Base-by-base conservation (phyloP, 2,329 filamentous ascomycete species). In the Xylariaceae sp. region DNA sequence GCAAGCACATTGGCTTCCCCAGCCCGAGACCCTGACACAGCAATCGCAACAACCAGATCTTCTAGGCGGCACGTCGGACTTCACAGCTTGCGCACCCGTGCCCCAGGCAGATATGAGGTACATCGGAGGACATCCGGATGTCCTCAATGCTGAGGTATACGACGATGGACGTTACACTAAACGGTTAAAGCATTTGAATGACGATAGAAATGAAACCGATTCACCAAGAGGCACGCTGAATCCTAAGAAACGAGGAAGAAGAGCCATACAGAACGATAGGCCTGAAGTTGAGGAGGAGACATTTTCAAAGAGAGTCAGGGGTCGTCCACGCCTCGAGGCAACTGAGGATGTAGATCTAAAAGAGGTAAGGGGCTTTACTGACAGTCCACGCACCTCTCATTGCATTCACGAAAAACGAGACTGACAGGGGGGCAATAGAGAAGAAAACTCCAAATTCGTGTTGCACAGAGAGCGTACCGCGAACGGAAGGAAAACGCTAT, bases 401-500 rank as follows among this genome's bases (percentile, higher is more conserved):
- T 28, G 22, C 22, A 7, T 28, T 28, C 7, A 7, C 22, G 22
- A 28, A 5, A n/a, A 28, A 5, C 7, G 22, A 4, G 4, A 28
- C 22, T 28, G 22, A 28, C 22, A 28, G 22, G 7, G 22, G 22
- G 22, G 22, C 4, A 7, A 42, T 59, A 89, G 88, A 86, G 90
- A 56, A 87, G 91, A 47, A 82, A 91, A 49, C 93, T 89, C 5
- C 91, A 96, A 67, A 94, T 96, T 57, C 85, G 91, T 19, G 80
- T 93, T 49, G 91, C 91, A 2, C 91, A 96, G 68, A 78, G 90
- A 59, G 90, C 90, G 1, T 96, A 96, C 65, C 83, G 91, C 14
- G 83, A 88, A 63, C 85, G 91, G 47, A 96, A 96, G 70, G 91
- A 96, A 65, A 86, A 81, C 18, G 88, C 88, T 5, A 93, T 96